These are phyloP conservation scores for Aspergillus fijiensis DNA, from an alignment of 2,329 filamentous ascomycete genomes.

Conservation along the genomic window DNA sequence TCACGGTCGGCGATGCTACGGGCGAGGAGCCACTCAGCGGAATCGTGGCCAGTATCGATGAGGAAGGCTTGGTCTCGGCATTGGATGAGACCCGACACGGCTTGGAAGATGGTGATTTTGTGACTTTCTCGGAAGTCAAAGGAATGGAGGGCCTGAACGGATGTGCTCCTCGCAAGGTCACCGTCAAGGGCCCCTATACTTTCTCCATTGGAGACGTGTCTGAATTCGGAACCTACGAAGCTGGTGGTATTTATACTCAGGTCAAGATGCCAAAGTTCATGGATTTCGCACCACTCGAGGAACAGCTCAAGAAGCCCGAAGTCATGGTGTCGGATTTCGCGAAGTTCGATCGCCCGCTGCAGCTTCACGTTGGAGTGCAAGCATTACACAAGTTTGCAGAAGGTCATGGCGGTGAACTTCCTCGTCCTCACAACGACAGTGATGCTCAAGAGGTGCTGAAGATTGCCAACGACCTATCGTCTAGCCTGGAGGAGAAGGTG, in stretches of 20 bases:
- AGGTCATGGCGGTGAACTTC: slow-evolving; percentile 67
- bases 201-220: slow-evolving; percentile 96
- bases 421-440: slow-evolving; percentile 76
- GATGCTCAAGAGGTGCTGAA: slow-evolving; percentile 78
- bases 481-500: slow-evolving; percentile 65
- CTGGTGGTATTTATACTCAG: slow-evolving; percentile 87
- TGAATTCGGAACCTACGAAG: slow-evolving; percentile 79
- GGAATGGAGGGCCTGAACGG: slow-evolving; percentile 88
- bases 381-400: slow-evolving; percentile 84
- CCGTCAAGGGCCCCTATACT: slow-evolving; percentile 92
- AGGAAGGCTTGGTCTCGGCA: slow-evolving; percentile 86
- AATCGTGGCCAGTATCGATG: slow-evolving; percentile 86
- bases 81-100: slow-evolving; percentile 94
- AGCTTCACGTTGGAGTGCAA: slow-evolving; percentile 90
- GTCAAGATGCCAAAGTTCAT: slow-evolving; percentile 98
- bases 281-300: slow-evolving; percentile 78
- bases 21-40: slow-evolving; percentile 85
- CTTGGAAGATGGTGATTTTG: slow-evolving; percentile 91
- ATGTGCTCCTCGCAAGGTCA: slow-evolving; percentile 81
- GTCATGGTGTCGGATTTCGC: slow-evolving; percentile 92
- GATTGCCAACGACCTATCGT: slow-evolving; percentile 71
- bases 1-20: slow-evolving; percentile 83
- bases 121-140: slow-evolving; percentile 89
- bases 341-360: slow-evolving; percentile 92
- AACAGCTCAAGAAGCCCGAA: slow-evolving; percentile 81